phyloP scores from a whole-genome alignment of 352 stramenopile genomes.

The Phytophthora hibernalis region DNA sequence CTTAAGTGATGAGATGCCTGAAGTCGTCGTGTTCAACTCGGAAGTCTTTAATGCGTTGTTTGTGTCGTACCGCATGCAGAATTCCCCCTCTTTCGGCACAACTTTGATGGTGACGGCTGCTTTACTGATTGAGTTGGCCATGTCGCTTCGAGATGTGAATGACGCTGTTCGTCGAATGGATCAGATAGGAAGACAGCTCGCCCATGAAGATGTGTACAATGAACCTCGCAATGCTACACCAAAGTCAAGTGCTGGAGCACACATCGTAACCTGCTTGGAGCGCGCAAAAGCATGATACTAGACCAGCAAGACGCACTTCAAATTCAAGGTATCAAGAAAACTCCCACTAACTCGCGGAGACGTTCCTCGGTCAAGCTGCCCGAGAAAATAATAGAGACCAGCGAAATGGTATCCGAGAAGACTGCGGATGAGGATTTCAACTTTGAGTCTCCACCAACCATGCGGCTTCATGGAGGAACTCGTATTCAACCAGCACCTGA shows the following conservation, averaged over 20 bases:
- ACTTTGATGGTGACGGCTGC: conserved; percentile 27
- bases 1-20: conserved; percentile 30
- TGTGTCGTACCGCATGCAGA: conserved; percentile 39
- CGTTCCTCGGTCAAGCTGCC: not conserved
- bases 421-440: conserved; percentile 4
- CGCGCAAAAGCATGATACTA: conserved; percentile 15
- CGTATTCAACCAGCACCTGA: conserved; percentile 18
- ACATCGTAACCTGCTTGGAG: conserved; percentile 13
- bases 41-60: conserved; percentile 39
- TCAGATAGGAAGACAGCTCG: conserved; percentile 8
- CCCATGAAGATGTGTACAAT: conserved; percentile 12
- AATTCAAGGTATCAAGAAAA: not conserved
- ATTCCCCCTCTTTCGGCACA: conserved; percentile 23
- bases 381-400: not conserved
- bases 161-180: conserved; percentile 9
- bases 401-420: not conserved
- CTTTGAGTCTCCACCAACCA: conserved; percentile 1
- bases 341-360: not conserved
- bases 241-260: conserved; percentile 16
- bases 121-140: conserved; percentile 7
- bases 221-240: not conserved
- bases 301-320: conserved; percentile 5
- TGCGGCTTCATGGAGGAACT: not conserved
- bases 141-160: conserved; percentile 32
- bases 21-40: conserved; percentile 33